phyloP scores from a whole-genome alignment of 2,329 filamentous ascomycete genomes.

The Trichophyton simii region DNA sequence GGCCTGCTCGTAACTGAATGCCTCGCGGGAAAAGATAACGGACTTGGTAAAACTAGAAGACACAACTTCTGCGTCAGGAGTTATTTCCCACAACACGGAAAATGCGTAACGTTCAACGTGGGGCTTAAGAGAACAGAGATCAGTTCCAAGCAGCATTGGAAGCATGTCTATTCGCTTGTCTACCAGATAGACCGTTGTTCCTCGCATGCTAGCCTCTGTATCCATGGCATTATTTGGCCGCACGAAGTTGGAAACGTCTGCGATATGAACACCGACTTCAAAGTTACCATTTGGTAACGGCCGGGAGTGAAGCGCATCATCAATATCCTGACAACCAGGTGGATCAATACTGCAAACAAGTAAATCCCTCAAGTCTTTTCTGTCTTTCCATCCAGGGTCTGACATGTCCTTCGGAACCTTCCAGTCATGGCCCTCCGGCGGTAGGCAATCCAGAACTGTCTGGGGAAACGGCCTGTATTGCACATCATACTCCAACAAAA shows the following conservation, averaged over 20 bases:
- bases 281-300: slow-evolving; percentile 81
- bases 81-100: slow-evolving; percentile 79
- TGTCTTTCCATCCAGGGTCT: slow-evolving; percentile 74
- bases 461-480: slow-evolving; percentile 97
- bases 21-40: slow-evolving; percentile 90
- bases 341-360: slow-evolving; percentile 97
- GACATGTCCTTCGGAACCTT: slow-evolving; percentile 67
- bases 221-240: slow-evolving; percentile 97
- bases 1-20: slow-evolving; percentile 94
- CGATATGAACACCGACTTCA: slow-evolving; percentile 95
- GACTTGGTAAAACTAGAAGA: slow-evolving; percentile 88
- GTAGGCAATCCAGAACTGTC: slow-evolving; percentile 85
- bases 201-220: slow-evolving; percentile 79
- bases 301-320: slow-evolving; percentile 85
- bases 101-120: slow-evolving; percentile 92
- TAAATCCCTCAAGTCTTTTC: slow-evolving; percentile 70
- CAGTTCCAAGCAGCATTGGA: slow-evolving; percentile 87
- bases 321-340: slow-evolving; percentile 91
- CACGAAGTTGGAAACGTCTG: slow-evolving; percentile 98
- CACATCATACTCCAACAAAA: slow-evolving; percentile 90
- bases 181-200: slow-evolving; percentile 92
- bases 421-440: slow-evolving; percentile 86
- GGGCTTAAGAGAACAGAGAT: slow-evolving; percentile 90
- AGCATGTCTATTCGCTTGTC: slow-evolving; percentile 99
- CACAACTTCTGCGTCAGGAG: slow-evolving; percentile 71